Evolutionary conservation across 768 basidiomycete species (phyloP).

Genomic region (Termitomyces titanicus): DNA sequence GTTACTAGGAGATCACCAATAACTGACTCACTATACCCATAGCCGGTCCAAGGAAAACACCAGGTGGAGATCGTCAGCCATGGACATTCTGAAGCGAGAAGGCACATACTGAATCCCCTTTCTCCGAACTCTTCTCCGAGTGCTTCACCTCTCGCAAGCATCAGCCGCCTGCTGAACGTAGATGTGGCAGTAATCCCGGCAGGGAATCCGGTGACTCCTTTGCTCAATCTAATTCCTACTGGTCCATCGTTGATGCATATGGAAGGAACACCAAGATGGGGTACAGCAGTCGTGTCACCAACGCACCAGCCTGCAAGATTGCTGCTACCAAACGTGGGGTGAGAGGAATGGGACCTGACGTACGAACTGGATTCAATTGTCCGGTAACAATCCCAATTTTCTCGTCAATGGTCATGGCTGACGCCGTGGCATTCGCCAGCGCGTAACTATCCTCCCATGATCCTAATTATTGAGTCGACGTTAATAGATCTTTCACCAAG

Average conservation of each 20-base stretch:
- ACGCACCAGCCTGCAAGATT: slow-evolving; percentile 38
- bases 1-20: too few relatives aligned
- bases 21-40: slow-evolving; percentile 43
- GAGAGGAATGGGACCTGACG: slow-evolving; percentile 3
- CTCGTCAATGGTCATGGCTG: slow-evolving; percentile 39
- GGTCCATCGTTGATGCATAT: slow-evolving; percentile 49
- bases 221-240: slow-evolving; percentile 38
- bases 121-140: slow-evolving; percentile 64
- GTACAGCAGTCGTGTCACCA: slow-evolving; percentile 40
- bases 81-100: neutral
- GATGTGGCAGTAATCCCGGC: slow-evolving; percentile 52
- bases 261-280: slow-evolving; percentile 39
- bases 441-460: slow-evolving; percentile 42
- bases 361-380: slow-evolving; percentile 35
- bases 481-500: neutral
- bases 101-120: slow-evolving; percentile 52
- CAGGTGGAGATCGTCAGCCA: slow-evolving; percentile 7
- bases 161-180: slow-evolving; percentile 59
- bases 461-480: slow-evolving; percentile 21
- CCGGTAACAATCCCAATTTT: slow-evolving; percentile 45
- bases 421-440: slow-evolving; percentile 32
- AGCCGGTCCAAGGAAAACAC: slow-evolving; percentile 48
- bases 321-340: neutral
- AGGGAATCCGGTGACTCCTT: slow-evolving; percentile 50
- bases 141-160: slow-evolving; percentile 58